Percentiles rank a stretch among this genome's conserved stretches.
These are phyloP conservation scores for Geotrichum klebahnii DNA, from an alignment of 1,139 yeast genomes.

Conservation along the genomic window DNA sequence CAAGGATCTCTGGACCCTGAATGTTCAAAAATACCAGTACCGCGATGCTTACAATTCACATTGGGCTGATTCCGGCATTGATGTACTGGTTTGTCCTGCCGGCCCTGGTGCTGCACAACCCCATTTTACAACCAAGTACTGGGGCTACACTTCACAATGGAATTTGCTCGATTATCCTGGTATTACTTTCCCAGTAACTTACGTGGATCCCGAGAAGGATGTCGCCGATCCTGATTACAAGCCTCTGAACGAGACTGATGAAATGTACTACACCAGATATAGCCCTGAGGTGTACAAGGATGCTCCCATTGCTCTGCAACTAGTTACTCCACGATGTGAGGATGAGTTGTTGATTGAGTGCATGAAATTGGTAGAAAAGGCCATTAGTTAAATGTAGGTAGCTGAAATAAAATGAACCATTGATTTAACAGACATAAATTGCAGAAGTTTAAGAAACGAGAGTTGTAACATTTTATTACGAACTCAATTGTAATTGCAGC, in stretches of 20 bases:
- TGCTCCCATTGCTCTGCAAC: constrained; percentile 46
- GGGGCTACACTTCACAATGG: constrained; percentile 56
- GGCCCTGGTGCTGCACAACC: constrained; percentile 71
- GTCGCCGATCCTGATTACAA: constrained; percentile 29
- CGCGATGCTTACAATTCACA: constrained; percentile 37
- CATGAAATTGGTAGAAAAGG: constrained; percentile 17
- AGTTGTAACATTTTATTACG: no score
- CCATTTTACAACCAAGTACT: constrained; percentile 59
- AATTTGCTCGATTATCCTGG: constrained; percentile 53
- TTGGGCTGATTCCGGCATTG: constrained; percentile 54
- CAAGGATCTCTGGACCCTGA: constrained; percentile 40
- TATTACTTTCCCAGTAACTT: constrained; percentile 51
- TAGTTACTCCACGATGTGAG: constrained; percentile 42
- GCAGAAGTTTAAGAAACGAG: no score
- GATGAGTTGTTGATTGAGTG: constrained; percentile 37
- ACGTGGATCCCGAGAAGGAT: constrained; percentile 45
- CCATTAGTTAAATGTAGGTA: constrained; percentile 4
- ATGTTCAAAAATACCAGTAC: constrained; percentile 34
- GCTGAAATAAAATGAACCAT: no score
- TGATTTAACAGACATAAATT: no score
- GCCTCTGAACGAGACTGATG: constrained; percentile 36
- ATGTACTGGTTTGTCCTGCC: constrained; percentile 64
- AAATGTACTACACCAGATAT: constrained; percentile 34
- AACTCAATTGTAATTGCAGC: no score
- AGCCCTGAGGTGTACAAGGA: constrained; percentile 41